Conservation (phyloP, 371 early-diverging fungal species). For the Haplosporangium sp. region DNA sequence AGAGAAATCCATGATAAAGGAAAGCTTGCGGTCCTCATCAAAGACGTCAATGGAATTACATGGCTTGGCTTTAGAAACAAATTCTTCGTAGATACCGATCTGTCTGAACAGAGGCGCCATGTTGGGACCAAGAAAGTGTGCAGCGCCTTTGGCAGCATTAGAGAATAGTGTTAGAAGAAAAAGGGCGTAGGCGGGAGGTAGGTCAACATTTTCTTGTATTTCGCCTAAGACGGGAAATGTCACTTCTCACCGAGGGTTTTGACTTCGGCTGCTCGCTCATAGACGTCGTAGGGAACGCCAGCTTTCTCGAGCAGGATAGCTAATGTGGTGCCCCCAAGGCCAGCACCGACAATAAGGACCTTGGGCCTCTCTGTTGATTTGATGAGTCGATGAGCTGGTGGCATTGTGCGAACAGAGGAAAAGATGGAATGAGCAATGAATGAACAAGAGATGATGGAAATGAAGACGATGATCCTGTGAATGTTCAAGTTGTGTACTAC, state of each 20-base stretch:
- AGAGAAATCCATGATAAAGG: conserved; percentile 8
- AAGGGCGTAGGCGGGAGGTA: not conserved
- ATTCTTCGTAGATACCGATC: conserved; percentile 36
- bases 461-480: no score
- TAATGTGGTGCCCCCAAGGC: conserved; percentile 14
- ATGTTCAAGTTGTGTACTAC: no score
- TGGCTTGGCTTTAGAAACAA: conserved; percentile 5
- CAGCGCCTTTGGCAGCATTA: conserved; percentile 12
- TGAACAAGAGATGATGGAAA: no score
- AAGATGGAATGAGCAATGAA: no score
- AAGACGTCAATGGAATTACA: conserved; percentile 7
- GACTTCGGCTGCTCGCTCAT: conserved; percentile 8
- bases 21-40: conserved; percentile 12
- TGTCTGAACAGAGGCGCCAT: conserved; percentile 26
- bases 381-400: no score
- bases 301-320: conserved; percentile 24
- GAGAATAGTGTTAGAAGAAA: not conserved
- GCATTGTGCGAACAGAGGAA: no score
- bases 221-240: not conserved
- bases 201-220: no score
- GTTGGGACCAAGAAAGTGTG: conserved; percentile 11
- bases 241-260: conserved; percentile 3
- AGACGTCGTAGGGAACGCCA: conserved; percentile 9
- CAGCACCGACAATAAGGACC: conserved; percentile 27
- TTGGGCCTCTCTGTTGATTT: conserved; percentile 10